Percentiles rank a stretch among this genome's conserved stretches.
Conservation (phyloP, 805 yeast genomes). For the Candida silvicultrix region DNA sequence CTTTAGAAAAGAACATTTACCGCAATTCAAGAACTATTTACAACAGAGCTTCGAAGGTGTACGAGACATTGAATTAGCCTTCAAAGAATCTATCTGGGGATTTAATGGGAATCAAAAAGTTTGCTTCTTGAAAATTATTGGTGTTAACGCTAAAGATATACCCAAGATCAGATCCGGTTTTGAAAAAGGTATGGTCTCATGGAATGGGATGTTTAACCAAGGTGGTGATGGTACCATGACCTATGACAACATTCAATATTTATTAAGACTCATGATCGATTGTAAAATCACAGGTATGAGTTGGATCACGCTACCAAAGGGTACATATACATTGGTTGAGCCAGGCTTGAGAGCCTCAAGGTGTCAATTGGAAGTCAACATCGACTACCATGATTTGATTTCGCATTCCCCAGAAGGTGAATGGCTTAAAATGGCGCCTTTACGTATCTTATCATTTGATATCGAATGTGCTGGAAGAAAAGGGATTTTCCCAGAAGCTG, state of each 20-base stretch:
- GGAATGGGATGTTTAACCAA: constrained; percentile 55
- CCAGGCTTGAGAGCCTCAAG: constrained; percentile 46
- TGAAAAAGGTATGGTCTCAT: constrained; percentile 73
- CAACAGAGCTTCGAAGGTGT: constrained; percentile 48
- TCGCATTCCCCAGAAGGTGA: constrained; percentile 90
- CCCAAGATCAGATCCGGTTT: constrained; percentile 70
- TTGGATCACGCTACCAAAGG: constrained; percentile 86
- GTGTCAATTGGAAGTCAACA: constrained; percentile 78
- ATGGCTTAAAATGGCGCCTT: constrained; percentile 89
- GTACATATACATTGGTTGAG: constrained; percentile 50
- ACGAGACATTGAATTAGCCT: constrained; percentile 53
- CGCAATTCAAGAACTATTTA: constrained; percentile 39
- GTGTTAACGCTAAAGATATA: constrained; percentile 59
- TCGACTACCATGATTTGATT: constrained; percentile 61
- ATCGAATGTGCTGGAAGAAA: constrained; percentile 98
- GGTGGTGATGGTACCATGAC: constrained; percentile 52
- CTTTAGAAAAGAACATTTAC: constrained; percentile 51
- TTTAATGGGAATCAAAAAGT: constrained; percentile 70
- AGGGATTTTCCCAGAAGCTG: constrained; percentile 95
- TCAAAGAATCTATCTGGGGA: constrained; percentile 92
- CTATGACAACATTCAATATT: constrained; percentile 84
- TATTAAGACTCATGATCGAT: constrained; percentile 86
- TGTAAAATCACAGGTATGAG: constrained; percentile 93
- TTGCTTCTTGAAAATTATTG: constrained; percentile 73
- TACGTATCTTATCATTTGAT: constrained; percentile 90